A percentile compares a stretch with the other conserved stretches of the same genome.
Evolutionary conservation across 805 yeast species (phyloP).

Genomic region (Kazachstania bromeliacearum): DNA sequence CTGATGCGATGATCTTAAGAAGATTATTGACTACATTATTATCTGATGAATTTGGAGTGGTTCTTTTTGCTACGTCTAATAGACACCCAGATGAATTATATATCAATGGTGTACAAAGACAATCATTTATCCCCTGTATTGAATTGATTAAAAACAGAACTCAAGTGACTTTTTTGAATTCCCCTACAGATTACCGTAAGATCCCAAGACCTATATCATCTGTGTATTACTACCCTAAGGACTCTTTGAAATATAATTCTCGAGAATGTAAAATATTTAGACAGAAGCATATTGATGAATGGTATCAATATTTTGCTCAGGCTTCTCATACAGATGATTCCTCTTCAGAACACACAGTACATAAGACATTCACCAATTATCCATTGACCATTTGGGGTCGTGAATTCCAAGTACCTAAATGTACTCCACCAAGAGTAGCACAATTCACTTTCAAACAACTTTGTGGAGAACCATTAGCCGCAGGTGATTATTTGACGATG

Average conservation of each 20-base stretch:
- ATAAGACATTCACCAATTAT: constrained; percentile 14
- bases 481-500: constrained; percentile 85
- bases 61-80: constrained; percentile 88
- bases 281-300: constrained; percentile 51
- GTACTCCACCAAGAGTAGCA: constrained; percentile 74
- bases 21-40: constrained; percentile 60
- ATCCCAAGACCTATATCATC: constrained; percentile 74
- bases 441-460: constrained; percentile 80
- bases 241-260: constrained; percentile 47
- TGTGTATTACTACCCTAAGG: constrained; percentile 66
- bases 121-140: constrained; percentile 87
- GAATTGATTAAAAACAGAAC: constrained; percentile 64
- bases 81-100: constrained; percentile 91
- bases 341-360: constrained; percentile 10
- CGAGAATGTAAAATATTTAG: constrained; percentile 43
- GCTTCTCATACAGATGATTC: constrained; percentile 24
- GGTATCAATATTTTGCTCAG: constrained; percentile 76
- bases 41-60: constrained; percentile 68
- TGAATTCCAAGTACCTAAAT: constrained; percentile 59
- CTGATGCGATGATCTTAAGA: constrained; percentile 93
- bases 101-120: constrained; percentile 88
- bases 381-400: constrained; percentile 80
- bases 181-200: constrained; percentile 91
- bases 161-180: constrained; percentile 68
- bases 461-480: constrained; percentile 81